A percentile compares a stretch with the other conserved stretches of the same genome.
These are phyloP conservation scores for Blastocystis sp. DNA, from an alignment of 352 stramenopile genomes.

Conservation along the genomic window DNA sequence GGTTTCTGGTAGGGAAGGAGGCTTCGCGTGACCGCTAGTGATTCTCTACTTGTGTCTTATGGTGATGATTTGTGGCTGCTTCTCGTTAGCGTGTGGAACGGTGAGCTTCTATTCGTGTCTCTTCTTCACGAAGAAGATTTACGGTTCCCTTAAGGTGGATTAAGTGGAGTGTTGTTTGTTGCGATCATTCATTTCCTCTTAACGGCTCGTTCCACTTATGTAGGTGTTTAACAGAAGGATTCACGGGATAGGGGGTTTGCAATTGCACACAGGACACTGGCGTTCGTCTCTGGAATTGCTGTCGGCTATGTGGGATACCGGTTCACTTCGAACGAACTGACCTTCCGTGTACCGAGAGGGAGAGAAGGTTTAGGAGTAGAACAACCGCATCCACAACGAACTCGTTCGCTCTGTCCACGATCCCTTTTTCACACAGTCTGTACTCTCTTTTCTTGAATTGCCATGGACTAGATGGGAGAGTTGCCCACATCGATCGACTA, in stretches of 20 bases:
- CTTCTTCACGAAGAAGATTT: conserved; percentile 98
- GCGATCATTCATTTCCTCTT: not conserved
- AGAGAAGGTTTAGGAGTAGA: not conserved
- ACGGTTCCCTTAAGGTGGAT: conserved; percentile 83
- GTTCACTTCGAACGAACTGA: not conserved
- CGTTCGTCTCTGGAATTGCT: not conserved
- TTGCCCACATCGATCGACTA: conserved; percentile 35
- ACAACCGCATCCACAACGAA: conserved; percentile 41
- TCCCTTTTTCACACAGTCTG: not conserved
- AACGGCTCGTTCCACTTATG: not conserved
- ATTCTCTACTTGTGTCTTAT: conserved; percentile 99
- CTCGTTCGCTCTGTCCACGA: not conserved
- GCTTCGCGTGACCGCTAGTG: not conserved
- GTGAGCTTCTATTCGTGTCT: conserved; percentile 91
- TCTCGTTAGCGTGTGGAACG: conserved; percentile 89
- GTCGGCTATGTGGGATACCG: conserved; percentile 9
- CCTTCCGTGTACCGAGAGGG: not conserved
- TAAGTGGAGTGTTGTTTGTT: not conserved
- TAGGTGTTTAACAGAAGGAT: not conserved
- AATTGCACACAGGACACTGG: conserved; percentile 29
- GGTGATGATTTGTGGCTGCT: conserved; percentile 85
- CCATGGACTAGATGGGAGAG: not conserved
- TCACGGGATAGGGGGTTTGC: conserved; percentile 19
- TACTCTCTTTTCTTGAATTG: no score
- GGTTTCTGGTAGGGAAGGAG: conserved; percentile 65